A percentile compares a stretch with the other conserved stretches of the same genome.
These are phyloP conservation scores for Leptodontidium sp. DNA, from an alignment of 2,329 filamentous ascomycete species.

Conservation along the genomic window DNA sequence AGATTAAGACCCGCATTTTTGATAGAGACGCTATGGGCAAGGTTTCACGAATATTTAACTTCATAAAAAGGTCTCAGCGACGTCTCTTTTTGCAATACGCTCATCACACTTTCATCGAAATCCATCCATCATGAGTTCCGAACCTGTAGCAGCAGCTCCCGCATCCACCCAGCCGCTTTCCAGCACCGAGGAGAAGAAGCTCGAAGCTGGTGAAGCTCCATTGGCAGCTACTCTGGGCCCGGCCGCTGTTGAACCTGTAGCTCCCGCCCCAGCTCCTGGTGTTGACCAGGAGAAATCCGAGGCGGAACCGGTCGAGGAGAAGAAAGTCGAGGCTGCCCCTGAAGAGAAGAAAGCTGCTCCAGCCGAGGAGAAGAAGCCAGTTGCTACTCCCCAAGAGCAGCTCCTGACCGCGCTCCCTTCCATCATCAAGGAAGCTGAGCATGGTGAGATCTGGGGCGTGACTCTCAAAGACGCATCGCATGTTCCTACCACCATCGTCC, in stretches of 20 bases:
- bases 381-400: slow-evolving; percentile 54
- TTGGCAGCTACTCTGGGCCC: slow-evolving; percentile 20
- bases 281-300: slow-evolving; percentile 7
- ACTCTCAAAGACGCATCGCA: slow-evolving; percentile 61
- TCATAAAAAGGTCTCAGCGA: slow-evolving; percentile 23
- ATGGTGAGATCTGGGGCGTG: slow-evolving; percentile 90
- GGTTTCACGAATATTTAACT: slow-evolving; percentile 29
- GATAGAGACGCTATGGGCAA: slow-evolving; percentile 11
- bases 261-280: slow-evolving; percentile 9
- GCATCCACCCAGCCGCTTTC: slow-evolving; percentile 28
- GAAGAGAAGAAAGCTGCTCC: slow-evolving; percentile 7
- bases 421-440: slow-evolving; percentile 63
- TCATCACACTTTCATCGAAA: slow-evolving; percentile 13
- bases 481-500: slow-evolving; percentile 80
- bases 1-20: slow-evolving; percentile 25
- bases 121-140: slow-evolving; percentile 33
- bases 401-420: slow-evolving; percentile 66
- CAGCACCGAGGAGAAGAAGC: slow-evolving; percentile 30
- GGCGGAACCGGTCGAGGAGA: slow-evolving; percentile 16
- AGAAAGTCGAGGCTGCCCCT: slow-evolving; percentile 19
- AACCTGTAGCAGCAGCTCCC: slow-evolving; percentile 36
- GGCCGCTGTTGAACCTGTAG: slow-evolving; percentile 21
- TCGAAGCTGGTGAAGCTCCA: slow-evolving; percentile 29
- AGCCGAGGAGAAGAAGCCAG: slow-evolving; percentile 21
- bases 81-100: slow-evolving; percentile 2